Conservation (phyloP, 2,329 filamentous ascomycete genomes). For the Westerdykella sp. region DNA sequence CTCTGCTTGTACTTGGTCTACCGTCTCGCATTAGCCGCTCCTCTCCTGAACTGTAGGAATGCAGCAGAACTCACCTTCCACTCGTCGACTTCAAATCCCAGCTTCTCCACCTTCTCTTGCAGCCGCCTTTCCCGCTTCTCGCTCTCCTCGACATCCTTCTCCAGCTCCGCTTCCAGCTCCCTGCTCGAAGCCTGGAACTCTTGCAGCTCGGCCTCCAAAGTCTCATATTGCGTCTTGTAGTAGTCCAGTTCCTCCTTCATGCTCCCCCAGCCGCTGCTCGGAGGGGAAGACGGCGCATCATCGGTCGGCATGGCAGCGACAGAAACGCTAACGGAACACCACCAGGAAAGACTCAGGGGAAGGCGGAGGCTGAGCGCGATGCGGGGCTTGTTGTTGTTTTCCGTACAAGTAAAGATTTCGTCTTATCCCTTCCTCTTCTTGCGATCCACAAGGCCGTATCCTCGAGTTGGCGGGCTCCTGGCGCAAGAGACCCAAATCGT, state of each 20-base stretch:
- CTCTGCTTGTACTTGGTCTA: slow-evolving; percentile 95
- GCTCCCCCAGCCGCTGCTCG: slow-evolving; percentile 25
- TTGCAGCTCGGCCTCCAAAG: slow-evolving; percentile 80
- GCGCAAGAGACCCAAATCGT: not conserved
- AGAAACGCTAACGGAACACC: slow-evolving; percentile 7
- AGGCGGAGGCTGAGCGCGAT: slow-evolving; percentile 11
- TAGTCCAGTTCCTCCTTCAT: slow-evolving; percentile 75
- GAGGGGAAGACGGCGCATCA: slow-evolving; percentile 29
- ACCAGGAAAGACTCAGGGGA: slow-evolving; percentile 21
- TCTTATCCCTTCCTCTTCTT: too few species aligned
- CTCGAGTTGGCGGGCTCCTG: too few species aligned
- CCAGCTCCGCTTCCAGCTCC: slow-evolving; percentile 87
- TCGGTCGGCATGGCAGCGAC: slow-evolving; percentile 24
- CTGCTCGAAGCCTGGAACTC: slow-evolving; percentile 93
- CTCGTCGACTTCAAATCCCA: slow-evolving; percentile 88
- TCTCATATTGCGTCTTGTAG: slow-evolving; percentile 95
- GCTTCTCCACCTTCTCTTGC: slow-evolving; percentile 77
- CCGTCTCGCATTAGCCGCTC: slow-evolving; percentile 6
- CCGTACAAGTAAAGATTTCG: too few species aligned
- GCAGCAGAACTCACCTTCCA: slow-evolving; percentile 70
- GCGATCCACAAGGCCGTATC: too few species aligned
- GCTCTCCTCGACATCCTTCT: slow-evolving; percentile 91
- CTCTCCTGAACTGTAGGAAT: not conserved
- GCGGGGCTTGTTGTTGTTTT: slow-evolving; percentile 10
- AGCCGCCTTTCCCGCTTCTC: slow-evolving; percentile 86